phyloP scores from a whole-genome alignment of 1,139 yeast species.

The Geotrichum bryndzae region DNA sequence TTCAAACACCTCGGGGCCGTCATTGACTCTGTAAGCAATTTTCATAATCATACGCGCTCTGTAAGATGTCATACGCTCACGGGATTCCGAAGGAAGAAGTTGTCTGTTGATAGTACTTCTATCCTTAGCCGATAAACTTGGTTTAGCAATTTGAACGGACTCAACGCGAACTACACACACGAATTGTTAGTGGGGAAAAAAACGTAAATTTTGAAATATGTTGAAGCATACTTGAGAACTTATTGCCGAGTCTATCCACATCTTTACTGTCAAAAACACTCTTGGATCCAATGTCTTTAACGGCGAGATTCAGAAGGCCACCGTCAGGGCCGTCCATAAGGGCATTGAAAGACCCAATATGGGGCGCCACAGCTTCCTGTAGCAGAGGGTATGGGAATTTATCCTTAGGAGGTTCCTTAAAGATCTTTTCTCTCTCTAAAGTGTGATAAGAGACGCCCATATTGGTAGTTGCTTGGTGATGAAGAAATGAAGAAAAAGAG shows the following conservation, averaged over 20 bases:
- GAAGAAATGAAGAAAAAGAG: not conserved
- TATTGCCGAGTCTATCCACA: constrained; percentile 66
- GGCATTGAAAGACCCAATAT: constrained; percentile 93
- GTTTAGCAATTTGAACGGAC: constrained; percentile 79
- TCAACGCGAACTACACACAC: constrained; percentile 57
- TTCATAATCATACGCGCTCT: constrained; percentile 58
- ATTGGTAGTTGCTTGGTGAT: not conserved
- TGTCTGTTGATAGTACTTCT: constrained; percentile 74
- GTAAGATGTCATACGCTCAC: constrained; percentile 67
- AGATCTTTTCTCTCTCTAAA: constrained; percentile 78
- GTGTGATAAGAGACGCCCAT: constrained; percentile 60
- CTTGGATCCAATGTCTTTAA: constrained; percentile 79
- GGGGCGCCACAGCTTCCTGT: constrained; percentile 87
- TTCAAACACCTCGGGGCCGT: constrained; percentile 67
- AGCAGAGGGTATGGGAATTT: constrained; percentile 75
- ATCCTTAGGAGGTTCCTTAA: constrained; percentile 84
- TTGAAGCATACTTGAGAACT: constrained; percentile 41
- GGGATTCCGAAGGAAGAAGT: constrained; percentile 74
- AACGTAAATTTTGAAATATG: not conserved
- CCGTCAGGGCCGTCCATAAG: constrained; percentile 72
- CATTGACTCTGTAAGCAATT: constrained; percentile 80
- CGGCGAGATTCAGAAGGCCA: constrained; percentile 79
- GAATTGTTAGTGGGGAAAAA: not conserved
- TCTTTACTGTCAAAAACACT: constrained; percentile 78
- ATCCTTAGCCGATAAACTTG: constrained; percentile 67